Evolutionary conservation across 1,284 basidiomycete species (phyloP), one percentile per base, ranked within the genome.

Genomic region (Tetrapyrgos nigripes): DNA sequence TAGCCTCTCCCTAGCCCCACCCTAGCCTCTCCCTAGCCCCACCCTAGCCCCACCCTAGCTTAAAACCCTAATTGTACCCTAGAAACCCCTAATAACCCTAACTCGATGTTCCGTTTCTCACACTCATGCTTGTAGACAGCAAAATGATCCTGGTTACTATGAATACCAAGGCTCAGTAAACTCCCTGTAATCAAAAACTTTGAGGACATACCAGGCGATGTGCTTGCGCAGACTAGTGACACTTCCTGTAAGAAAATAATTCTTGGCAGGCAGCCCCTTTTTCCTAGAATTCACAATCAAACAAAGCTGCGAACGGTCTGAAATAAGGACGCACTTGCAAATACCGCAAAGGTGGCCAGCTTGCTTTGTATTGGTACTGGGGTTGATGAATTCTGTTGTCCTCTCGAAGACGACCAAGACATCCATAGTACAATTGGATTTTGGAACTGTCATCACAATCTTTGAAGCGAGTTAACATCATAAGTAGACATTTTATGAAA

Each of bases 391-490:
- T 4, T 29, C 23, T 8, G 31, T 33, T 10, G 27, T 29, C 31
- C 14, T 58, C 55, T 44, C 23, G 44, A 67, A 67, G 33, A 67
- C 55, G 13, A 58, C 62, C 17, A 50, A 33, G 17, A 67, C 33
- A 56, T 67, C 62, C 11, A 56, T 58, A 24, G 62, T 62, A n/a
- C 53, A 50, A 23, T 57, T 58, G 24, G 27, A 24, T 37, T 62
- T 57, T 23, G 17, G 28, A 27, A 50, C 19, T 13, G 33, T 40
- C 44, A 21, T 6, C 45, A 45, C 45, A 8, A 8, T 8, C 8
- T 33, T 33, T 14, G 14, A 33, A n/a, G n/a, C n/a, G n/a, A 33
- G 31, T 33, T 33, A 33, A 8, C 31, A 33, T 14, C 31, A 14
- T 33, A 14, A 8, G 9, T 8, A 33, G 14, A 33, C 8, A 33